Evolutionary conservation across 306 rosid species (phyloP).

Genomic region (Rubus parviflorus): DNA sequence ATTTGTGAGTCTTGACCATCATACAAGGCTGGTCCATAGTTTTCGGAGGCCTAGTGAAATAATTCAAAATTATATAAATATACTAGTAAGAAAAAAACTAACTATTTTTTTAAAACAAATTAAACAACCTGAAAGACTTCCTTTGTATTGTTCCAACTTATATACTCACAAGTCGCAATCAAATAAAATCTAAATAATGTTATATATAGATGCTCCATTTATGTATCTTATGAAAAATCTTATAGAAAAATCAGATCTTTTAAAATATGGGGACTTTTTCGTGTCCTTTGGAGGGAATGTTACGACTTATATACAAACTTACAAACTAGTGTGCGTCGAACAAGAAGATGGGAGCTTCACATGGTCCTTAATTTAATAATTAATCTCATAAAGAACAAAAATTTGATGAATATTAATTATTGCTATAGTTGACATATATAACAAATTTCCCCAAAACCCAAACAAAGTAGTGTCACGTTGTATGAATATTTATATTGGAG

Average conservation of each 20-base stretch:
- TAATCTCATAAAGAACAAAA: constrained; percentile 1
- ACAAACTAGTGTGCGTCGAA: neutral
- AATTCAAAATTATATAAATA: too few species aligned
- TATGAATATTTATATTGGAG: neutral
- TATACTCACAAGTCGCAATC: neutral
- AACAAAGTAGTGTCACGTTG: neutral
- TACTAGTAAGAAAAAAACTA: too few species aligned
- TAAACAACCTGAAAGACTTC: neutral
- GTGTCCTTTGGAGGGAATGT: neutral
- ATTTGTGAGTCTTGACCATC: neutral
- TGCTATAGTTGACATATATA: neutral
- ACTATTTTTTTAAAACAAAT: too few species aligned
- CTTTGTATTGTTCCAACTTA: neutral
- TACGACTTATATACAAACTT: neutral
- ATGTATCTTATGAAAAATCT: neutral
- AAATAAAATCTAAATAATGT: neutral
- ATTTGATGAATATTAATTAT: neutral
- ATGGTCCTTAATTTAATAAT: neutral
- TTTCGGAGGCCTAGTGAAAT: too few species aligned
- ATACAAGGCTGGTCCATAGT: too few species aligned
- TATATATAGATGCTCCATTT: neutral
- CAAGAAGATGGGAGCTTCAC: neutral
- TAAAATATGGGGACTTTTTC: neutral
- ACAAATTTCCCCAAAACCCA: neutral
- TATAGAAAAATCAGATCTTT: neutral